Evolutionary conservation across 352 stramenopile genomes (phyloP), one percentile per base, ranked within the genome.

Genomic region (Phytophthora chlamydospora): DNA sequence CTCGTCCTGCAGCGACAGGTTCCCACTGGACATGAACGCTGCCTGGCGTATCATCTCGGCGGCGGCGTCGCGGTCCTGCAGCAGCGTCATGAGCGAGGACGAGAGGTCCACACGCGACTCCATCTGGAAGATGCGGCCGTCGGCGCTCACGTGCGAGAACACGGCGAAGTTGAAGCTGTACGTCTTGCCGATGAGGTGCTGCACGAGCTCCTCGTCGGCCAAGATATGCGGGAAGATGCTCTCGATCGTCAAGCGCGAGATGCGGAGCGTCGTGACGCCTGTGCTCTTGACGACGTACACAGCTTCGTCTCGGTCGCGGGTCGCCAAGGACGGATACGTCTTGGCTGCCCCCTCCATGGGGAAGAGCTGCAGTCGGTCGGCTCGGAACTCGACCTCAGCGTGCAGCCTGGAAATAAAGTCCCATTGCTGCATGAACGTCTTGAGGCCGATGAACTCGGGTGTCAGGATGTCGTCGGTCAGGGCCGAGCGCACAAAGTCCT

Each of bases 181-280:
- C 29, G 69, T 56, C 32, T 80, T 80, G 16, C 68, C 71, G 13
- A 83, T 71, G 24, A 85, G 73, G 32, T 44, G 64, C 55, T 85
- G 71, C 12, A 77, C 64, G 31, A 87, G 70, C 36, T 42, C n/a
- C 48, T 80, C 77, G 48, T 84, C 70, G 13, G 42, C 32, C 9
- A 84, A 42, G 19, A 83, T 66, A 36, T 73, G 62, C 4, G 77
- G 77, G 56, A 87, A 87, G 11, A 87, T 66, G 32, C 75, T 31
- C 41, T 74, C 63, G 31, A 87, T 61, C 29, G 77, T 83, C 12
- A 57, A 41, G 13, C 75, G 60, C 2, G 69, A 79, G 35, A 84
- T 84, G 2, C 72, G 52, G 16, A 75, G 66, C 16, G 55, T 68
- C 4, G 71, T 83, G 1, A 55, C 43, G 1, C 71, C 76, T 0